phyloP scores from a whole-genome alignment of 306 rosid genomes.

The Dalbergia oliveri region DNA sequence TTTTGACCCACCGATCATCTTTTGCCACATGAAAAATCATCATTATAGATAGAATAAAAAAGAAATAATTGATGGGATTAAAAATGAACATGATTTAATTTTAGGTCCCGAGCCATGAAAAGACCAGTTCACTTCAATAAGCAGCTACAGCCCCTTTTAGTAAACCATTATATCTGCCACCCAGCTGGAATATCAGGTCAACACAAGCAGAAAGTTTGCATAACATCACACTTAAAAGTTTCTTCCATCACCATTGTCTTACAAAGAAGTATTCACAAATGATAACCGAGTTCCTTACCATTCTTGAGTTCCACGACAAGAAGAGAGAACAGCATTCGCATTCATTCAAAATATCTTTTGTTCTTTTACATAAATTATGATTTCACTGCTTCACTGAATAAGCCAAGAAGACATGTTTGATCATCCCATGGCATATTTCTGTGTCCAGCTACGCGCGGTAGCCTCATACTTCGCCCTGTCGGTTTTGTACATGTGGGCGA shows the following conservation, averaged over 20 bases:
- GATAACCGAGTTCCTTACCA: constrained; percentile 56
- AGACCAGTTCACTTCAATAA: background rate
- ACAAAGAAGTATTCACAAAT: constrained; percentile 72
- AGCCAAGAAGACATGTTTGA: constrained; percentile 16
- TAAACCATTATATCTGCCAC: too few species aligned
- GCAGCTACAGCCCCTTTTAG: background rate
- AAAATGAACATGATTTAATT: too few species aligned
- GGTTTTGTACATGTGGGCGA: constrained; percentile 89
- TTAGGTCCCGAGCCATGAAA: background rate
- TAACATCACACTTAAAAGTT: constrained; percentile 52
- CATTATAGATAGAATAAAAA: too few species aligned
- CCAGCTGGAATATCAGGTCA: constrained; percentile 27
- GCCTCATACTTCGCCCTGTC: constrained; percentile 84
- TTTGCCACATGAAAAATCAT: too few species aligned
- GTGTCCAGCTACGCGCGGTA: constrained; percentile 96
- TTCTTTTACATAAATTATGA: constrained; percentile 56
- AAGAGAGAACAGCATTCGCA: constrained; percentile 39
- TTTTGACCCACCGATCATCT: too few species aligned
- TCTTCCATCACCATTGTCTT: constrained; percentile 54
- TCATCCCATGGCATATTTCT: constrained; percentile 90
- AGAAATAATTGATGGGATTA: too few species aligned
- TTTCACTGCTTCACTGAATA: constrained; percentile 40
- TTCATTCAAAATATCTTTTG: constrained; percentile 51
- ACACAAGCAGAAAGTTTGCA: constrained; percentile 53
- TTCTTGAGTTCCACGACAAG: constrained; percentile 45